Conservation (phyloP, 805 yeast species). For the Zygosaccharomyces pseudorouxii region DNA sequence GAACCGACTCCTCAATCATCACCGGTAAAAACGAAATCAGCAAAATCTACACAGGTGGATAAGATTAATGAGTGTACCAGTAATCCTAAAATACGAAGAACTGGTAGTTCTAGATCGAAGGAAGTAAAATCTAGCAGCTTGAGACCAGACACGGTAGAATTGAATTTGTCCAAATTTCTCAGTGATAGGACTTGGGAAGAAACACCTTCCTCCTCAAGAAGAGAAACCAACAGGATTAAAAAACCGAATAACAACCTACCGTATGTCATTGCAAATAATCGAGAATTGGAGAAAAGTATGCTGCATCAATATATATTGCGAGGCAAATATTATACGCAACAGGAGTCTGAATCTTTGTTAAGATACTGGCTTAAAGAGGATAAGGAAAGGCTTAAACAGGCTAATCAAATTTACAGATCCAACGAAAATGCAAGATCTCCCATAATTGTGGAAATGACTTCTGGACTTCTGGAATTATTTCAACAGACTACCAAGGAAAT, state of each 20-base stretch:
- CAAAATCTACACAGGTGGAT: not conserved
- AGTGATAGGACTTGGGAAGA: constrained; percentile 9
- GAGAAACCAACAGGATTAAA: constrained; percentile 12
- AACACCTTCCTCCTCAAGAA: constrained; percentile 13
- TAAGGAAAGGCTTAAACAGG: constrained; percentile 26
- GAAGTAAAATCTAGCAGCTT: not conserved
- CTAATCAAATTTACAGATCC: constrained; percentile 39
- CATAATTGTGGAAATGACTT: constrained; percentile 45
- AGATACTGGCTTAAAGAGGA: constrained; percentile 8
- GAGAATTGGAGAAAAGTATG: not conserved
- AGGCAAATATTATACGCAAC: constrained; percentile 19
- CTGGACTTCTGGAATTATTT: constrained; percentile 28
- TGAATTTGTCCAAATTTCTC: constrained; percentile 16
- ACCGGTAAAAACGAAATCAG: not conserved
- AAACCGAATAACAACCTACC: not conserved
- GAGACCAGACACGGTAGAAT: constrained; percentile 10
- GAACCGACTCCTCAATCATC: not conserved
- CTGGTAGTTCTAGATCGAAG: not conserved
- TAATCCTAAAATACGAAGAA: not conserved
- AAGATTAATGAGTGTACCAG: not conserved
- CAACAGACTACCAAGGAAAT: constrained; percentile 25
- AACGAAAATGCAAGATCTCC: constrained; percentile 49
- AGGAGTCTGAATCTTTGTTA: constrained; percentile 19
- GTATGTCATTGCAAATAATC: not conserved
- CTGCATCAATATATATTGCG: constrained; percentile 23